Percentiles rank a stretch among this genome's conserved stretches.
phyloP scores from a whole-genome alignment of 2,329 filamentous ascomycete species.

The Capronia epimyces region DNA sequence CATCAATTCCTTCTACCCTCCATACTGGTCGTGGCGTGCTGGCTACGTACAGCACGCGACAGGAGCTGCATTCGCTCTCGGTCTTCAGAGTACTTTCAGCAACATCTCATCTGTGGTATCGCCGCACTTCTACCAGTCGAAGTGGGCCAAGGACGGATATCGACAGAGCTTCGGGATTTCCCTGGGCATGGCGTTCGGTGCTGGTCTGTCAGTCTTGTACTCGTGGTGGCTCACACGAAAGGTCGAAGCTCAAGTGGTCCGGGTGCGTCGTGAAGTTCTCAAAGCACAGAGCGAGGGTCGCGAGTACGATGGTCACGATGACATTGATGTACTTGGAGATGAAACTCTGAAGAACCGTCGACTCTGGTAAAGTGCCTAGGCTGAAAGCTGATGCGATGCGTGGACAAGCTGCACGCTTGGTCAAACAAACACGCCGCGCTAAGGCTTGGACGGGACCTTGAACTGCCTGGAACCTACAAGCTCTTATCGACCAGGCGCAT shows the following conservation, averaged over 20 bases:
- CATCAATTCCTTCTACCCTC: not conserved
- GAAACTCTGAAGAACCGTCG: not conserved
- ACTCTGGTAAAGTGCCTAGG: not conserved
- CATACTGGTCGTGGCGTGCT: slow-evolving; percentile 1
- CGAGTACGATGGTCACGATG: not conserved
- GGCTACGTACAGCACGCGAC: not conserved
- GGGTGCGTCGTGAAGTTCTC: not conserved
- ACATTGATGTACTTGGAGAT: not conserved
- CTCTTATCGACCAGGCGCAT: too few relatives aligned
- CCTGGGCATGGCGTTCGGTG: not conserved
- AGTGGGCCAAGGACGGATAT: not conserved
- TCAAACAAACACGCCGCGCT: too few relatives aligned
- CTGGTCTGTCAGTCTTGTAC: not conserved
- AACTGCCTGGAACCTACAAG: too few relatives aligned
- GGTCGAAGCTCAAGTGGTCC: not conserved
- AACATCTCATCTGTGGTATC: not conserved
- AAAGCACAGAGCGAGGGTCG: not conserved
- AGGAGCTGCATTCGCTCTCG: slow-evolving; percentile 1
- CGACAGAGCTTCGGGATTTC: not conserved
- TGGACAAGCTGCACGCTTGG: too few relatives aligned
- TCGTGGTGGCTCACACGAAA: not conserved
- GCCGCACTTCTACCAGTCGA: not conserved
- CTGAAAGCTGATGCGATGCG: too few relatives aligned
- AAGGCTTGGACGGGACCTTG: too few relatives aligned
- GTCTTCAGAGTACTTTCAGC: not conserved